These are phyloP conservation scores for Syzygium jambos DNA, from an alignment of 345 rosid genomes.

Conservation along the genomic window DNA sequence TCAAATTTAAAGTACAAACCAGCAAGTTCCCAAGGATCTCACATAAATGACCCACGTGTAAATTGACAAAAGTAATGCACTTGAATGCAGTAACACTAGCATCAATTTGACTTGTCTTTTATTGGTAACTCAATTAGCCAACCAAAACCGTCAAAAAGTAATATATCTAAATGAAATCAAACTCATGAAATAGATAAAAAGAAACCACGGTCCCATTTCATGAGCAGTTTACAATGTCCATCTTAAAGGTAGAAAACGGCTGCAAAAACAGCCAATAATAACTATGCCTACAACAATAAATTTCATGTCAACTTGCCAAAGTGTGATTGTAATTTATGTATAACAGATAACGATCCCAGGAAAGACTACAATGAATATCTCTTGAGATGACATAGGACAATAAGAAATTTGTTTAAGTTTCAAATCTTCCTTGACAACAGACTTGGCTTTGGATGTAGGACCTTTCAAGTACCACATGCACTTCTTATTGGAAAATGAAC, in stretches of 20 bases:
- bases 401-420: too few species aligned
- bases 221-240: neutral
- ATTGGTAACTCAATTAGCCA: too few species aligned
- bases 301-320: neutral
- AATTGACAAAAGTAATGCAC: too few species aligned
- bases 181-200: neutral
- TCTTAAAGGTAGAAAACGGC: neutral
- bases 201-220: neutral
- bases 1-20: too few species aligned
- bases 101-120: neutral
- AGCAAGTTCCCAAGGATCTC: too few species aligned
- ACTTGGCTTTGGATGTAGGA: too few species aligned
- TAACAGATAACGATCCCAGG: neutral
- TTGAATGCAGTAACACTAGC: neutral
- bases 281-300: neutral
- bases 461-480: too few species aligned
- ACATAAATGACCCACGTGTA: too few species aligned
- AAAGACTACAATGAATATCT: neutral
- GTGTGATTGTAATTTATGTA: neutral
- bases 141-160: neutral
- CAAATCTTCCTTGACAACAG: too few species aligned
- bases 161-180: neutral
- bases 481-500: too few species aligned
- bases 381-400: too few species aligned
- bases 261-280: rapidly evolving